Evolutionary conservation across 2,329 filamentous ascomycete genomes (phyloP).

Genomic region (Neonectria punicea): DNA sequence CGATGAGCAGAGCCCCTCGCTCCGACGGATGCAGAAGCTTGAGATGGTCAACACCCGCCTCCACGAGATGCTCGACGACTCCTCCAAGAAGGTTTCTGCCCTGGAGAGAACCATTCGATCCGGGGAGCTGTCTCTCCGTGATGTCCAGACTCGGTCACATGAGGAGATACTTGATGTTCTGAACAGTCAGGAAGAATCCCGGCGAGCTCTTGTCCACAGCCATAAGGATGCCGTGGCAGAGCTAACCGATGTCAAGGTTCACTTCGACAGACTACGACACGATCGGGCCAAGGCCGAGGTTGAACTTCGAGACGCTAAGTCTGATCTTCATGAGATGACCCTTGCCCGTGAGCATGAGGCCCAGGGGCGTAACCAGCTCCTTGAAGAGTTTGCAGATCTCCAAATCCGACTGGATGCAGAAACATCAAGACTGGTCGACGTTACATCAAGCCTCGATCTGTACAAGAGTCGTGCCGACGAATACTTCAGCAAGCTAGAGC

Average conservation of each 20-base stretch:
- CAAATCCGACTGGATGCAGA: slow-evolving; percentile 94
- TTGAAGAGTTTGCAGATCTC: slow-evolving; percentile 92
- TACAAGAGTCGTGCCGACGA: slow-evolving; percentile 95
- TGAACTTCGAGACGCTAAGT: slow-evolving; percentile 84
- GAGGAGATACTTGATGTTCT: slow-evolving; percentile 94
- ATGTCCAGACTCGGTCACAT: slow-evolving; percentile 92
- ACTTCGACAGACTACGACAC: slow-evolving; percentile 88
- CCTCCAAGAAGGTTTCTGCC: slow-evolving; percentile 88
- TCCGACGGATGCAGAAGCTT: slow-evolving; percentile 86
- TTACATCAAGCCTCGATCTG: slow-evolving; percentile 82
- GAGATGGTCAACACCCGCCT: slow-evolving; percentile 92
- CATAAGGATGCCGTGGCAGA: slow-evolving; percentile 89
- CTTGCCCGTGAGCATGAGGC: slow-evolving; percentile 86
- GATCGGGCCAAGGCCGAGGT: slow-evolving; percentile 83
- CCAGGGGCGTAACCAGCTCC: slow-evolving; percentile 85
- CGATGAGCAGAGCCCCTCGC: slow-evolving; percentile 83
- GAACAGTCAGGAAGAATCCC: slow-evolving; percentile 91
- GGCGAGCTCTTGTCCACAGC: slow-evolving; percentile 81
- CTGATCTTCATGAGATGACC: slow-evolving; percentile 84
- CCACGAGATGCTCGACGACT: slow-evolving; percentile 95
- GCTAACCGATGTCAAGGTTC: slow-evolving; percentile 84
- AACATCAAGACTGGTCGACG: slow-evolving; percentile 83
- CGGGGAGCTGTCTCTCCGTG: slow-evolving; percentile 87
- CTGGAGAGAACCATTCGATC: slow-evolving; percentile 88
- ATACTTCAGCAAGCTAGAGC: slow-evolving; percentile 96